Conservation (phyloP, 257 asterid genomes). For the Nicotiana tomentosiformis region DNA sequence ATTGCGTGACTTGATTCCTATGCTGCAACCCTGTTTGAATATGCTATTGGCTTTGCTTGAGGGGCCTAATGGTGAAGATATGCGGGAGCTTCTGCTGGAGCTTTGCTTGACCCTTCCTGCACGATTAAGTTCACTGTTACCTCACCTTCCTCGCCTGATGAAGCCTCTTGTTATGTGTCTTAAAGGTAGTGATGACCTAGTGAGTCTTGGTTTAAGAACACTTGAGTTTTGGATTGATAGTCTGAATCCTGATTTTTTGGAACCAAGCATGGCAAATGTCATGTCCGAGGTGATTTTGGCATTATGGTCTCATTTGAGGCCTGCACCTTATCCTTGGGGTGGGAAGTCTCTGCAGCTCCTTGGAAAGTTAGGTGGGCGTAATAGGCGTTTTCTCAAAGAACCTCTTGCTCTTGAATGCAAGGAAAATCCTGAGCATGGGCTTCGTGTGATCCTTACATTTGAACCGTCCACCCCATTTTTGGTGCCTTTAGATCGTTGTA, state of each 20-base stretch:
- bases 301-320: slow-evolving; percentile 95
- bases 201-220: slow-evolving; percentile 90
- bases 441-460: slow-evolving; percentile 89
- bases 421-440: slow-evolving; percentile 99
- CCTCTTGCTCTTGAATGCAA: slow-evolving; percentile 98
- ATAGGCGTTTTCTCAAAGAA: slow-evolving; percentile 96
- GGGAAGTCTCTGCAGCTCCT: slow-evolving; percentile 91
- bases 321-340: slow-evolving; percentile 97
- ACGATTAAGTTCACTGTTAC: slow-evolving; percentile 86
- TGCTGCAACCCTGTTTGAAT: slow-evolving; percentile 84
- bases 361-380: slow-evolving; percentile 97
- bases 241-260: slow-evolving; percentile 96
- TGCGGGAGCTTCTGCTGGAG: slow-evolving; percentile 79
- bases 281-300: slow-evolving; percentile 99
- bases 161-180: slow-evolving; percentile 98
- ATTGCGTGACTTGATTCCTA: slow-evolving; percentile 83
- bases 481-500: slow-evolving; percentile 97
- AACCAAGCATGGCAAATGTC: slow-evolving; percentile 99
- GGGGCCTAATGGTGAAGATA: slow-evolving; percentile 94
- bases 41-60: slow-evolving; percentile 93
- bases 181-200: slow-evolving; percentile 87
- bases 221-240: slow-evolving; percentile 99
- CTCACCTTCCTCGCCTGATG: slow-evolving; percentile 96
- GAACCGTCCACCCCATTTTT: slow-evolving; percentile 96
- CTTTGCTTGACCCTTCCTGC: slow-evolving; percentile 91